Conservation (phyloP, 495 filamentous ascomycete species). For the Penicillium crystallinum region DNA sequence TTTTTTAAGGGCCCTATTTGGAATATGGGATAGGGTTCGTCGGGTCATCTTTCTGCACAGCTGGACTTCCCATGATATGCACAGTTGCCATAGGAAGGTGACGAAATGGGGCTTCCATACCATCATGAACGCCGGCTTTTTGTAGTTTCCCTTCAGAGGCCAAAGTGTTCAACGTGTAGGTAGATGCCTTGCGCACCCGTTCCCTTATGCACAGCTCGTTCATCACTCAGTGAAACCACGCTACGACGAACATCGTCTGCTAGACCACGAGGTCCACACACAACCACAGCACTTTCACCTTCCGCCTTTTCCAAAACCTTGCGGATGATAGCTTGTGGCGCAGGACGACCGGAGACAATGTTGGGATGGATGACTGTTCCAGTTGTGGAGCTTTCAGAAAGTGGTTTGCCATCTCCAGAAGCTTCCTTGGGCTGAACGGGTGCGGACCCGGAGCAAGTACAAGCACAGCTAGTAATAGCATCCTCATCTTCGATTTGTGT, state of each 20-base stretch:
- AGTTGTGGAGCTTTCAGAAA: background rate
- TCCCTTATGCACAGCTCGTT: conserved; percentile 85
- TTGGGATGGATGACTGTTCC: conserved; percentile 1
- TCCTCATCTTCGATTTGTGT: conserved; percentile 46
- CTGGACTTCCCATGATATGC: too few species aligned
- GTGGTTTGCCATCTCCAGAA: background rate
- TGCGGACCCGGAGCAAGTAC: conserved; percentile 26
- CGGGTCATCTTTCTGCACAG: too few species aligned
- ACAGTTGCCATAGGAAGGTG: too few species aligned
- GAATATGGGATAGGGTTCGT: too few species aligned
- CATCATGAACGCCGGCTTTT: background rate
- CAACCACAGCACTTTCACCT: conserved; percentile 79
- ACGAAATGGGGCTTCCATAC: too few species aligned
- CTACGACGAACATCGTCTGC: conserved; percentile 59
- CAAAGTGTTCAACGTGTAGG: conserved; percentile 43
- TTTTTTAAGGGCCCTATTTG: too few species aligned
- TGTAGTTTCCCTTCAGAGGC: conserved; percentile 15
- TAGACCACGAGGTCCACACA: conserved; percentile 69
- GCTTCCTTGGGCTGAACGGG: conserved; percentile 3
- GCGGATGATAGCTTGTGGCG: conserved; percentile 42
- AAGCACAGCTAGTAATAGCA: conserved; percentile 23
- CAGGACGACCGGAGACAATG: conserved; percentile 39
- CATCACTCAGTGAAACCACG: conserved; percentile 70
- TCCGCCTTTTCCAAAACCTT: conserved; percentile 63
- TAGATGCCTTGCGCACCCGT: conserved; percentile 77